Conservation (phyloP, 345 rosid genomes). For the Nasturtium officinale region DNA sequence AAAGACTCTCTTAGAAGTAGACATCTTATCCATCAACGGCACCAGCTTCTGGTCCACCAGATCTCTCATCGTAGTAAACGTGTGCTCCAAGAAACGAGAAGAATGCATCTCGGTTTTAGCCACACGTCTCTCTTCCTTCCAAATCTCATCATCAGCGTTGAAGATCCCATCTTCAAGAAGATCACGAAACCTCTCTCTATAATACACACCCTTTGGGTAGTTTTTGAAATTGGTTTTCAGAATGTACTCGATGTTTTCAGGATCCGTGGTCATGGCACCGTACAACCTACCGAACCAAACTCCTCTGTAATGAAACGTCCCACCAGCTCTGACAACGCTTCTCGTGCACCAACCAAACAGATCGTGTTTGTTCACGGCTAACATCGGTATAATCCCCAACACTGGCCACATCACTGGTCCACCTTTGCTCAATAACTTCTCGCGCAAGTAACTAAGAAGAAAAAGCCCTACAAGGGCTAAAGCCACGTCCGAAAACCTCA, state of each 20-base stretch:
- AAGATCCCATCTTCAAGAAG: conserved; percentile 82
- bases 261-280: conserved; percentile 59
- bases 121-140: conserved; percentile 65
- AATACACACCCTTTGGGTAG: conserved; percentile 69
- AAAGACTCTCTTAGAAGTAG: conserved; percentile 45
- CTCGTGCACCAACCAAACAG: conserved; percentile 49
- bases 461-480: conserved; percentile 55
- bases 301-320: conserved; percentile 62
- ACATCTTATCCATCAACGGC: conserved; percentile 49
- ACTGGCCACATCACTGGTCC: conserved; percentile 74
- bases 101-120: conserved; percentile 67
- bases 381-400: conserved; percentile 54
- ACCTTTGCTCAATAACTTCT: conserved; percentile 59
- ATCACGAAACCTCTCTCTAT: conserved; percentile 62
- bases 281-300: conserved; percentile 58
- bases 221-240: conserved; percentile 67
- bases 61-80: conserved; percentile 51
- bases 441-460: conserved; percentile 52
- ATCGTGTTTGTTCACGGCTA: conserved; percentile 41
- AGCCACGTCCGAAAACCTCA: conserved; percentile 48
- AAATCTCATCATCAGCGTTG: conserved; percentile 58
- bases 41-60: conserved; percentile 60
- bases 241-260: conserved; percentile 64
- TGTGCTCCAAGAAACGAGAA: conserved; percentile 53
- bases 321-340: conserved; percentile 54